phyloP scores from a whole-genome alignment of 257 asterid genomes.

The Parsonsia alboflavescens region DNA sequence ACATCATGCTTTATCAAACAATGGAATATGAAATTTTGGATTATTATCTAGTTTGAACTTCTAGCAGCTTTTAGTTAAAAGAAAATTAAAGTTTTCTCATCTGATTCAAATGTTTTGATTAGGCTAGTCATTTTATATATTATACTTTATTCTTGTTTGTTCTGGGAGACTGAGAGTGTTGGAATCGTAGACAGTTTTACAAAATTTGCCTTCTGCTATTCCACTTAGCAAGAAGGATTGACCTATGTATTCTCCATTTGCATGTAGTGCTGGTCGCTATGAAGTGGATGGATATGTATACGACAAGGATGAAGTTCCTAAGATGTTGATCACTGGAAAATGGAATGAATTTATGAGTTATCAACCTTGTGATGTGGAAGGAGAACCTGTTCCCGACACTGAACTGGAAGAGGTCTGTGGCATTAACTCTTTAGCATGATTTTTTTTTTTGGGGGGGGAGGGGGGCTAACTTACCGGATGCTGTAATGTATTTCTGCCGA shows the following conservation, averaged over 20 bases:
- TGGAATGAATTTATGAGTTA: slow-evolving; percentile 77
- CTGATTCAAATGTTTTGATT: neutral
- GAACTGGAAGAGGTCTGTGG: slow-evolving; percentile 67
- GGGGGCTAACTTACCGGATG: neutral
- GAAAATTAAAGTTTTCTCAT: neutral
- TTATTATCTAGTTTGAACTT: neutral
- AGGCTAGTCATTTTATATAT: neutral
- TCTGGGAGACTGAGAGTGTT: neutral
- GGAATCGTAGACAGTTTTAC: neutral
- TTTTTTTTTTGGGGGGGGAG: slow-evolving; percentile 2
- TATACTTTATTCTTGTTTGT: too few species aligned
- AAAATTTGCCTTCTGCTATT: neutral
- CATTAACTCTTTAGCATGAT: slow-evolving; percentile 6
- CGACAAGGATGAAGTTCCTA: slow-evolving; percentile 72
- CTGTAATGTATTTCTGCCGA: neutral
- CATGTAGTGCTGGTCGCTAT: slow-evolving; percentile 76
- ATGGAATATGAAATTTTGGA: neutral
- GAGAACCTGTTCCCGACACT: slow-evolving; percentile 82
- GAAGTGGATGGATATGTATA: slow-evolving; percentile 96
- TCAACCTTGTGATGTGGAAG: slow-evolving; percentile 86
- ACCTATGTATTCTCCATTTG: neutral
- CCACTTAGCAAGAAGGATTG: neutral
- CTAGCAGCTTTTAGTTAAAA: neutral
- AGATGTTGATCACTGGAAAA: slow-evolving; percentile 86
- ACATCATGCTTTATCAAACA: neutral